phyloP scores from a whole-genome alignment of 768 basidiomycete genomes.

The Aureoboletus auriporus region DNA sequence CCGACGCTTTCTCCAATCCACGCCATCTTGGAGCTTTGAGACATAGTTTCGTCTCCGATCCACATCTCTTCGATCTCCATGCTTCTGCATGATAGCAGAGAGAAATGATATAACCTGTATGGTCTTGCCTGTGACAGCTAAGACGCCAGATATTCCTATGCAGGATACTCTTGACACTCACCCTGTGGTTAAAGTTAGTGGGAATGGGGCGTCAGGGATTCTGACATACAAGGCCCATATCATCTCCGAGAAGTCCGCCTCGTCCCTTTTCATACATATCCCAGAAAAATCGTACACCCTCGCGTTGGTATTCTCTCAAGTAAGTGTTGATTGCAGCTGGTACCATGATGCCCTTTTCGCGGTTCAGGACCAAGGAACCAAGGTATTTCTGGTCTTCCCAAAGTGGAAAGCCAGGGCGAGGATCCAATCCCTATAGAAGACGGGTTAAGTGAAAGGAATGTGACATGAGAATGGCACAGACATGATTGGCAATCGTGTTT shows the following conservation, averaged over 20 bases:
- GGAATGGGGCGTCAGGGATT: not conserved
- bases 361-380: slow-evolving; percentile 51
- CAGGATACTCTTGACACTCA: slow-evolving; percentile 8
- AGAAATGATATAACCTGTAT: slow-evolving; percentile 90
- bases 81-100: slow-evolving; percentile 88
- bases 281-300: slow-evolving; percentile 82
- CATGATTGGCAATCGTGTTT: slow-evolving; percentile 27
- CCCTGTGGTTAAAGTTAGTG: slow-evolving; percentile 20
- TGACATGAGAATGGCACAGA: slow-evolving; percentile 12
- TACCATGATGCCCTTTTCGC: slow-evolving; percentile 43
- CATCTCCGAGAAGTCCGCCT: slow-evolving; percentile 89
- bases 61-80: slow-evolving; percentile 59
- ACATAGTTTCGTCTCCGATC: slow-evolving; percentile 64
- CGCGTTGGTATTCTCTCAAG: slow-evolving; percentile 87
- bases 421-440: slow-evolving; percentile 33
- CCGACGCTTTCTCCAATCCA: slow-evolving; percentile 48
- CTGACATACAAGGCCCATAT: slow-evolving; percentile 76
- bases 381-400: slow-evolving; percentile 37
- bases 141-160: not conserved
- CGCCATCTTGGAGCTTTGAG: slow-evolving; percentile 57
- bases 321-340: slow-evolving; percentile 77
- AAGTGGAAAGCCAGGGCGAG: slow-evolving; percentile 55
- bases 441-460: not conserved
- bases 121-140: slow-evolving; percentile 66
- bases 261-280: slow-evolving; percentile 58